A percentile compares a stretch with the other conserved stretches of the same genome.
These are phyloP conservation scores for Lithocarpus polystachyus DNA, from an alignment of 306 rosid genomes.

Conservation along the genomic window DNA sequence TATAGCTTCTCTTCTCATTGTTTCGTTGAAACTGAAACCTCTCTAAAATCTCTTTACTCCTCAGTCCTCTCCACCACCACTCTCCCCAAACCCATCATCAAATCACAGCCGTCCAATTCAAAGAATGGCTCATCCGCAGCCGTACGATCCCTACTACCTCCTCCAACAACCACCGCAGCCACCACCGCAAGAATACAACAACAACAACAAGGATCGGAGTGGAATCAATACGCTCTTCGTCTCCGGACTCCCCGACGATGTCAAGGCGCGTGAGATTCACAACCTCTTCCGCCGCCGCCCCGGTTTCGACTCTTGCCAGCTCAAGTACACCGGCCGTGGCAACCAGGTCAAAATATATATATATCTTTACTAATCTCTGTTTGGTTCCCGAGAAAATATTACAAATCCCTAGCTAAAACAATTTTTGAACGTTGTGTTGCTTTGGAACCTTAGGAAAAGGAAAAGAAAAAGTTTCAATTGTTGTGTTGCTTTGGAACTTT, in stretches of 20 bases:
- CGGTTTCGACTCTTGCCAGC: slow-evolving; percentile 93
- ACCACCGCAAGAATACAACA: slow-evolving; percentile 12
- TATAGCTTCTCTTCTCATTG: too few relatives aligned
- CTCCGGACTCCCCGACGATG: slow-evolving; percentile 96
- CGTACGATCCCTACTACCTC: slow-evolving; percentile 66
- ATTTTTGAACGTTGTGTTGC: too few relatives aligned
- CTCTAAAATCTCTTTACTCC: too few relatives aligned
- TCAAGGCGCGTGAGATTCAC: slow-evolving; percentile 94
- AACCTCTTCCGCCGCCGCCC: slow-evolving; percentile 96
- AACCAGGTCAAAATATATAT: slow-evolving; percentile 54
- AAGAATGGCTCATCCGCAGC: slow-evolving; percentile 55
- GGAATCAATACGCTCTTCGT: slow-evolving; percentile 85
- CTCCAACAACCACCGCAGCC: slow-evolving; percentile 41
- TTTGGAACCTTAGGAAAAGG: too few relatives aligned
- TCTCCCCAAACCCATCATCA: too few relatives aligned
- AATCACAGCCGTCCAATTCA: too few relatives aligned
- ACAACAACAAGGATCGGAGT: slow-evolving; percentile 44
- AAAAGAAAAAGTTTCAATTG: neutral
- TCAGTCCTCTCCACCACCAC: too few relatives aligned
- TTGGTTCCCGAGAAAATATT: slow-evolving; percentile 4
- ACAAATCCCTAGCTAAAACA: neutral
- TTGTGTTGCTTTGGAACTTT: too few relatives aligned
- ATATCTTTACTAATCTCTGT: neutral
- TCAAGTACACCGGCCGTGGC: slow-evolving; percentile 97
- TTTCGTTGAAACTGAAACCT: too few relatives aligned